A percentile compares a stretch with the other conserved stretches of the same genome.
These are phyloP conservation scores for Phytopythium oedochilum DNA, from an alignment of 352 stramenopile genomes.

Conservation along the genomic window DNA sequence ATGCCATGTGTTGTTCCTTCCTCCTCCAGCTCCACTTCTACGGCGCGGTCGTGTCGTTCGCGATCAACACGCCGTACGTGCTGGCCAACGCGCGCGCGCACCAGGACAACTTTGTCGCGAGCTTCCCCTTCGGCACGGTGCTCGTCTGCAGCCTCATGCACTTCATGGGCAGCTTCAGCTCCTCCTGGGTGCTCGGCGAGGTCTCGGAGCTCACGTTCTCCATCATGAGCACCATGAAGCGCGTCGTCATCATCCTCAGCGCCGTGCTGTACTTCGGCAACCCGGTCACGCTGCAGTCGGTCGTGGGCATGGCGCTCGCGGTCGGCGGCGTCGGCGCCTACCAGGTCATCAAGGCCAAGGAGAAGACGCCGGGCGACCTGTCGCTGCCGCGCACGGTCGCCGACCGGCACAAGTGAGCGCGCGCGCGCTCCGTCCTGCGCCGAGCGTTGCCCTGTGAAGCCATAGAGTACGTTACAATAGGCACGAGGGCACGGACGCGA, in stretches of 20 bases:
- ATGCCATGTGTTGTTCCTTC: background rate
- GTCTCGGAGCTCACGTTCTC: slow-evolving; percentile 87
- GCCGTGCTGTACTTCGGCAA: slow-evolving; percentile 86
- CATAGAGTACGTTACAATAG: slow-evolving; percentile 3
- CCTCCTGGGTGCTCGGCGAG: slow-evolving; percentile 77
- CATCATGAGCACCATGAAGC: slow-evolving; percentile 90
- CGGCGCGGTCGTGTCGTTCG: slow-evolving; percentile 76
- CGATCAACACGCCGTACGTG: slow-evolving; percentile 77
- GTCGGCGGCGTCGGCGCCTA: slow-evolving; percentile 69
- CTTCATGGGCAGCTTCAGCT: slow-evolving; percentile 77
- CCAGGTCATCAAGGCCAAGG: slow-evolving; percentile 70
- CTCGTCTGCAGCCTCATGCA: slow-evolving; percentile 81
- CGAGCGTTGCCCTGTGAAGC: background rate
- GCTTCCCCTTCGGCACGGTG: slow-evolving; percentile 71
- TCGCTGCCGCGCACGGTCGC: slow-evolving; percentile 47
- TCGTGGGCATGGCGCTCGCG: slow-evolving; percentile 68
- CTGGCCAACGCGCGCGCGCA: slow-evolving; percentile 47
- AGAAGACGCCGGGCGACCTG: slow-evolving; percentile 39
- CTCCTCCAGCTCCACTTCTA: slow-evolving; percentile 78
- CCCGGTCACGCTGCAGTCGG: slow-evolving; percentile 60
- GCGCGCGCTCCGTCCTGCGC: slow-evolving; percentile 17
- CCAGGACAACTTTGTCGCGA: slow-evolving; percentile 52
- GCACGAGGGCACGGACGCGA: background rate
- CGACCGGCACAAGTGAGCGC: slow-evolving; percentile 12
- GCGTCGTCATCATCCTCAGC: slow-evolving; percentile 83